Conservation (phyloP, 768 basidiomycete genomes). For the Galerina marginata region DNA sequence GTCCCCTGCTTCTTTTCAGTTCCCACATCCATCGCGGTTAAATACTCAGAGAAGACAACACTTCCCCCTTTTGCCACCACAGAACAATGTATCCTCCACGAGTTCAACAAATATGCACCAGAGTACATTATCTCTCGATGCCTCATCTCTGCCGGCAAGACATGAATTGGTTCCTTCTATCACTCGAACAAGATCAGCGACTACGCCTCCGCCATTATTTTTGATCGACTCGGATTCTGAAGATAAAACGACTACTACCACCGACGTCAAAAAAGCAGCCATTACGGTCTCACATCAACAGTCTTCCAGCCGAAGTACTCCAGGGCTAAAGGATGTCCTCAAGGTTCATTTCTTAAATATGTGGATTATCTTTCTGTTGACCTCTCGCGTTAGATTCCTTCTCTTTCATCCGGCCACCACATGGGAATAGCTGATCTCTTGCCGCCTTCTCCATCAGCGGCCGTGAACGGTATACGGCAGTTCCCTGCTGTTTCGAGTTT, state of each 20-base stretch:
- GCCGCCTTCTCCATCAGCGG: slow-evolving; percentile 63
- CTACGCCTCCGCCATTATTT: slow-evolving; percentile 38
- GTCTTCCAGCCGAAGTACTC: slow-evolving; percentile 39
- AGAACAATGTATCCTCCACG: background rate
- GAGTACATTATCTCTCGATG: slow-evolving; percentile 62
- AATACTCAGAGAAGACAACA: background rate
- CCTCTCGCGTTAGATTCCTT: slow-evolving; percentile 56
- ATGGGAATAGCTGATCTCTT: slow-evolving; percentile 71
- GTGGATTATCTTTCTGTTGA: background rate
- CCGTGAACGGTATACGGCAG: slow-evolving; percentile 39
- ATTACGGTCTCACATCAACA: slow-evolving; percentile 10
- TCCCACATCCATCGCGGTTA: slow-evolving; percentile 31
- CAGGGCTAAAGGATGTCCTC: slow-evolving; percentile 73
- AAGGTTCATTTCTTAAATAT: slow-evolving; percentile 50
- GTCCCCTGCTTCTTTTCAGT: slow-evolving; percentile 48
- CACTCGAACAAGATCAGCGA: slow-evolving; percentile 48
- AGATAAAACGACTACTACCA: slow-evolving; percentile 2
- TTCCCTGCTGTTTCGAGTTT: slow-evolving; percentile 30
- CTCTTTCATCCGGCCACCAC: slow-evolving; percentile 71
- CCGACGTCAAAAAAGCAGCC: slow-evolving; percentile 13
- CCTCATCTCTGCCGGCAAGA: slow-evolving; percentile 33
- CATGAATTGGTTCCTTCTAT: slow-evolving; percentile 38
- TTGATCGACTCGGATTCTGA: background rate
- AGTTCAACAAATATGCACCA: slow-evolving; percentile 46
- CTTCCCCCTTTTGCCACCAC: background rate